Evolutionary conservation across 176 grass and related monocot genomes (phyloP).

Genomic region (Eleusine indica): DNA sequence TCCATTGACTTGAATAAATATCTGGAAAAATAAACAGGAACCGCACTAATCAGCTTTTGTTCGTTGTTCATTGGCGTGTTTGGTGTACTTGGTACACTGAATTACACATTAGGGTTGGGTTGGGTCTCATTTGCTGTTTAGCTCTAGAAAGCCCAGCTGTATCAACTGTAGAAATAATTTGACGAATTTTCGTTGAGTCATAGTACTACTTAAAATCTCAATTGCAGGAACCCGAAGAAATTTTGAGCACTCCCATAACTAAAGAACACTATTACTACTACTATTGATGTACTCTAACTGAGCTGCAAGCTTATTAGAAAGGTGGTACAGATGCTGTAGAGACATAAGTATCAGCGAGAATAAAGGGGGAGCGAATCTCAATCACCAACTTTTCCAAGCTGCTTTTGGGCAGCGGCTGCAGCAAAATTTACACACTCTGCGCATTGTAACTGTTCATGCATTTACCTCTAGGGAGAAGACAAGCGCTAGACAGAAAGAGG

Average conservation of each 20-base stretch:
- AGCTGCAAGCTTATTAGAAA: neutral
- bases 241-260: neutral
- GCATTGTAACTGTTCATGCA: constrained; percentile 32
- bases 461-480: constrained; percentile 38
- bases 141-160: no score
- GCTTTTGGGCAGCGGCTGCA: constrained; percentile 28
- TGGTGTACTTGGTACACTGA: no score
- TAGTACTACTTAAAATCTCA: neutral
- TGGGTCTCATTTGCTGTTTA: no score
- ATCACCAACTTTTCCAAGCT: constrained; percentile 27
- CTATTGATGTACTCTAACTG: neutral
- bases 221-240: no score
- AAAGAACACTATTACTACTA: neutral
- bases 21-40: no score
- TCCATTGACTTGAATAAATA: no score
- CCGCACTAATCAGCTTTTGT: no score
- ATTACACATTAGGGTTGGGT: no score
- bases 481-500: constrained; percentile 21
- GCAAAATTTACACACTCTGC: constrained; percentile 35
- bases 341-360: constrained; percentile 33
- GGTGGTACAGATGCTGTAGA: constrained; percentile 12
- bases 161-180: no score
- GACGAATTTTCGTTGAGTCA: no score
- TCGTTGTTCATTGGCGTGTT: no score
- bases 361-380: constrained; percentile 32